Percentiles rank a stretch among this genome's conserved stretches.
Evolutionary conservation across 106 monocot species (phyloP).

Genomic region (Acorus calamus): DNA sequence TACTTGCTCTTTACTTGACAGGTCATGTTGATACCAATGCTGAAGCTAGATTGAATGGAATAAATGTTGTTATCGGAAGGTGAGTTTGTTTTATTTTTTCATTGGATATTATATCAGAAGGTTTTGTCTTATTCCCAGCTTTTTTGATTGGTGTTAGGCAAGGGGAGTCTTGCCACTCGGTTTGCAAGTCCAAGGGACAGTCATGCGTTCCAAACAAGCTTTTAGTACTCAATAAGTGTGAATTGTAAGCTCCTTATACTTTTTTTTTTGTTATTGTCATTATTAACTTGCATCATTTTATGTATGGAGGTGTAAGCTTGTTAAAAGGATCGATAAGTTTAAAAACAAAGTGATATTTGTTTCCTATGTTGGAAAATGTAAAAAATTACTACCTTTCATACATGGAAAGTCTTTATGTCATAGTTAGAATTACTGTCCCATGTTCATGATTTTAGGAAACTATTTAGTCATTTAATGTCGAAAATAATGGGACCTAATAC

Average conservation of each 20-base stretch:
- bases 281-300: slow-evolving; percentile 1
- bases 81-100: slow-evolving; percentile 14
- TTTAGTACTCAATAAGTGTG: slow-evolving; percentile 66
- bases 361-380: too few species aligned
- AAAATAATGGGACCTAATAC: too few species aligned
- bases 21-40: slow-evolving; percentile 16
- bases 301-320: neutral
- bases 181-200: slow-evolving; percentile 62
- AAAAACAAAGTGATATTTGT: too few species aligned
- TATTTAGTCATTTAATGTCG: too few species aligned
- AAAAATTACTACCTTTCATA: too few species aligned
- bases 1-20: slow-evolving; percentile 15
- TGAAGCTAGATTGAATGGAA: slow-evolving; percentile 50
- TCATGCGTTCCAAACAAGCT: slow-evolving; percentile 88
- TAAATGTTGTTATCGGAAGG: slow-evolving; percentile 70
- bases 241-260: slow-evolving; percentile 49
- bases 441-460: too few species aligned
- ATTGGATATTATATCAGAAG: neutral
- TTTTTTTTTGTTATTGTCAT: neutral
- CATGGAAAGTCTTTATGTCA: too few species aligned
- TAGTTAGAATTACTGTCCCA: too few species aligned
- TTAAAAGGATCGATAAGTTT: too few species aligned
- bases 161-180: slow-evolving; percentile 75
- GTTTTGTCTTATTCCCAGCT: slow-evolving; percentile 1
- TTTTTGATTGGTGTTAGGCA: slow-evolving; percentile 23